Conservation (phyloP, 805 yeast genomes). For the Ogataea nakhonphanomensis region DNA sequence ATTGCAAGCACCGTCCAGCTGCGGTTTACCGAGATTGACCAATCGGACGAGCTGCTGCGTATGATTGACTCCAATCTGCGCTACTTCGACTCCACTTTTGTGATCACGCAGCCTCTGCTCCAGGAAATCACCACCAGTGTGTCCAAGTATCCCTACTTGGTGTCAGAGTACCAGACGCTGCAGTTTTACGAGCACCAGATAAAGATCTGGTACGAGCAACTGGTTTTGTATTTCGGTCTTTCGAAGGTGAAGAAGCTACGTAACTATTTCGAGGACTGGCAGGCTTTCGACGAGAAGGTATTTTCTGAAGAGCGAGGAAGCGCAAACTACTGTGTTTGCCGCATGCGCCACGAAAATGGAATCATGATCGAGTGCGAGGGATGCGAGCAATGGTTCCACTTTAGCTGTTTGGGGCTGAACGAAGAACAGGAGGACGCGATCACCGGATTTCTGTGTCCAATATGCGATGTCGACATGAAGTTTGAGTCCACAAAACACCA, state of each 20-base stretch:
- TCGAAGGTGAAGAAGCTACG: slow-evolving; percentile 16
- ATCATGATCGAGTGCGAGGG: slow-evolving; percentile 68
- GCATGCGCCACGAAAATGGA: slow-evolving; percentile 52
- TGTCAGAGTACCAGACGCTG: slow-evolving; percentile 5
- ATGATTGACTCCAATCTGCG: slow-evolving; percentile 12
- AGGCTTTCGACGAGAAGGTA: slow-evolving; percentile 12
- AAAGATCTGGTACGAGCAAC: slow-evolving; percentile 17
- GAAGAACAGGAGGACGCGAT: slow-evolving; percentile 29
- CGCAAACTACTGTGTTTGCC: slow-evolving; percentile 55
- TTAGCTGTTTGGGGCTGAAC: slow-evolving; percentile 46
- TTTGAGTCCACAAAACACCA: slow-evolving; percentile 22
- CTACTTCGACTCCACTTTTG: slow-evolving; percentile 7
- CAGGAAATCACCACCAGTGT: slow-evolving; percentile 12
- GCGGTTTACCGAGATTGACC: slow-evolving; percentile 2
- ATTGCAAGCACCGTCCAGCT: slow-evolving; percentile 8
- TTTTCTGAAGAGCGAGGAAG: slow-evolving; percentile 18
- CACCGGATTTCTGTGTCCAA: slow-evolving; percentile 47
- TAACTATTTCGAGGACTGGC: slow-evolving; percentile 10
- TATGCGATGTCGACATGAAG: slow-evolving; percentile 41
- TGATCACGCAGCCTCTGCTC: slow-evolving; percentile 5
- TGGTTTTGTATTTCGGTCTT: slow-evolving; percentile 10
- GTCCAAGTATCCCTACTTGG: slow-evolving; percentile 12
- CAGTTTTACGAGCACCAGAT: slow-evolving; percentile 7
- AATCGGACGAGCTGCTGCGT: slow-evolving; percentile 20
- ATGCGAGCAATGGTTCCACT: slow-evolving; percentile 73